phyloP scores from a whole-genome alignment of 1,284 basidiomycete species.

The Grifola frondosa region DNA sequence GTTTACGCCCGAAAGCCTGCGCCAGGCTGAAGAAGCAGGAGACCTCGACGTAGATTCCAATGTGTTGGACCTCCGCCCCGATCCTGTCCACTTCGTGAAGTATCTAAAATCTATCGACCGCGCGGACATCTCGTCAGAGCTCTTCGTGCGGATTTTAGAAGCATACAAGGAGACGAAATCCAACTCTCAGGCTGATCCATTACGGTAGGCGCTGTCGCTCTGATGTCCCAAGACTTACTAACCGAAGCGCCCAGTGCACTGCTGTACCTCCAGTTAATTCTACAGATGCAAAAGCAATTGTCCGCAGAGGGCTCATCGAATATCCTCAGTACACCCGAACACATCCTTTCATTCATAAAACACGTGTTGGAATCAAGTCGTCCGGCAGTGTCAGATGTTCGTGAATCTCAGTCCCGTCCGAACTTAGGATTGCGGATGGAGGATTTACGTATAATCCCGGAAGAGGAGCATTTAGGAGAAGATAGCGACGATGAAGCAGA shows the following conservation, averaged over 20 bases:
- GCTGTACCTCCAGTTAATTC: slow-evolving; percentile 72
- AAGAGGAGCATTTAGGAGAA: slow-evolving; percentile 35
- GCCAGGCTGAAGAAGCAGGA: slow-evolving; percentile 39
- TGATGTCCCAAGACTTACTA: slow-evolving; percentile 25
- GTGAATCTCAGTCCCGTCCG: too few relatives aligned
- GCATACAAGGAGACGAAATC: slow-evolving; percentile 56
- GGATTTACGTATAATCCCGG: slow-evolving; percentile 44
- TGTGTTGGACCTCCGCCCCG: slow-evolving; percentile 68
- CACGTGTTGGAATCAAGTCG: slow-evolving; percentile 52
- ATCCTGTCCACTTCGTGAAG: slow-evolving; percentile 64
- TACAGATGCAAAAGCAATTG: slow-evolving; percentile 74
- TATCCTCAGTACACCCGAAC: slow-evolving; percentile 69
- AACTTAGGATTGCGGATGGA: slow-evolving; percentile 39
- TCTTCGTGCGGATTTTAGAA: slow-evolving; percentile 76
- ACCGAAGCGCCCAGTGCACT: slow-evolving; percentile 41
- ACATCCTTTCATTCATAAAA: slow-evolving; percentile 78
- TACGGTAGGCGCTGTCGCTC: slow-evolving; percentile 41
- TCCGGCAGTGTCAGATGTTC: slow-evolving; percentile 12
- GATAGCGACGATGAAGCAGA: slow-evolving; percentile 65
- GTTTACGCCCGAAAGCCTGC: slow-evolving; percentile 52
- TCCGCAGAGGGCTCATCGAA: slow-evolving; percentile 53
- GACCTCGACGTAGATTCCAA: slow-evolving; percentile 54
- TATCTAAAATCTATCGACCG: slow-evolving; percentile 67
- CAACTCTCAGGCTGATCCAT: slow-evolving; percentile 47
- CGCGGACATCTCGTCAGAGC: slow-evolving; percentile 63